These are phyloP conservation scores for Alloteropsis semialata DNA, from an alignment of 176 grass and related monocot species.

Conservation along the genomic window DNA sequence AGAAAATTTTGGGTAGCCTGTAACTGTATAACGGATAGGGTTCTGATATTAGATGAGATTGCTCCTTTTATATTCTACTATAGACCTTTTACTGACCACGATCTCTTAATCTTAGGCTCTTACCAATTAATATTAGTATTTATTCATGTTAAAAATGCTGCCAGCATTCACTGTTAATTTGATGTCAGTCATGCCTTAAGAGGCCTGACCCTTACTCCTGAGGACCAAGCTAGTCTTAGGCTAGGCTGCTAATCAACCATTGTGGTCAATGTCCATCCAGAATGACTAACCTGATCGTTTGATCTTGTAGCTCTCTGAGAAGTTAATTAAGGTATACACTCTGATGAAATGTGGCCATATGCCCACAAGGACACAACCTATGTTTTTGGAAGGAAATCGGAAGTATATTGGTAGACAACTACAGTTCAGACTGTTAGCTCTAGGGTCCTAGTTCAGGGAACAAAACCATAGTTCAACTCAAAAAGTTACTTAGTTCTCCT, in stretches of 20 bases:
- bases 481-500: background rate
- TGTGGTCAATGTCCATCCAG: background rate
- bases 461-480: background rate
- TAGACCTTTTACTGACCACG: background rate
- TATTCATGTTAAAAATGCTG: background rate
- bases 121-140: background rate
- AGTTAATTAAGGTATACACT: background rate
- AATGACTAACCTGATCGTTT: background rate
- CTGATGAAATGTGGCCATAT: background rate
- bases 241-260: background rate
- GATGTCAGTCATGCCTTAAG: background rate
- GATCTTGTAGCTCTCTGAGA: background rate
- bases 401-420: background rate
- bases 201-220: background rate
- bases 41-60: background rate
- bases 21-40: background rate
- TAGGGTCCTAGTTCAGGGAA: background rate
- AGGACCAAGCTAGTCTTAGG: background rate
- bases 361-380: background rate
- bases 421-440: background rate
- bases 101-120: background rate
- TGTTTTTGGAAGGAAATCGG: background rate
- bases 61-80: background rate
- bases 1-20: background rate
- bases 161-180: background rate